Conservation (phyloP, 2,329 filamentous ascomycete species). For the Talaromyces pinophilus region DNA sequence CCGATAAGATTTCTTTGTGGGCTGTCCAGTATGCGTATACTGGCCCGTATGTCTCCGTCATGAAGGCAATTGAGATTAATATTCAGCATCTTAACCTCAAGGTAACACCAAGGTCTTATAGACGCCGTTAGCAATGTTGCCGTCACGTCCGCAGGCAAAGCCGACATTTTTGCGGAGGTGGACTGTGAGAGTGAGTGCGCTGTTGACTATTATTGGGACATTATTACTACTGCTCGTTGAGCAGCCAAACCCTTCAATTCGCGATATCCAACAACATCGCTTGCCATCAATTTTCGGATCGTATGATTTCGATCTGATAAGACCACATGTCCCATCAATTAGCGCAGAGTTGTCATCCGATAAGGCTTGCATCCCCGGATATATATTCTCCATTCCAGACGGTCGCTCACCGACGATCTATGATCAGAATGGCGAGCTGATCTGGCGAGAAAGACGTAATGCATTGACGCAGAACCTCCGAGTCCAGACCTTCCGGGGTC, state of each 20-base stretch:
- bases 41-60: background rate
- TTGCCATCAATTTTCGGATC: background rate
- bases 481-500: conserved; percentile 17
- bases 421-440: conserved; percentile 11
- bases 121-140: background rate
- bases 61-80: background rate
- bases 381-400: conserved; percentile 11
- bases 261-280: background rate
- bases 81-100: background rate
- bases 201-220: conserved; percentile 9
- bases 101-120: background rate
- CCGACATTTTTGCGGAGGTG: background rate
- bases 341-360: background rate
- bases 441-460: conserved; percentile 9
- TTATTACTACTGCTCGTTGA: background rate
- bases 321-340: background rate
- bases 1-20: background rate
- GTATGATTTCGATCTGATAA: background rate
- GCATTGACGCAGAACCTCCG: conserved; percentile 16
- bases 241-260: background rate
- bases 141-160: background rate
- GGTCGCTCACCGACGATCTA: conserved; percentile 13
- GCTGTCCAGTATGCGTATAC: background rate
- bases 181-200: conserved; percentile 3
- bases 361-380: conserved; percentile 5